Evolutionary conservation across 2,329 filamentous ascomycete species (phyloP), one percentile per base, ranked within the genome.

Genomic region (Diplodia seriata): DNA sequence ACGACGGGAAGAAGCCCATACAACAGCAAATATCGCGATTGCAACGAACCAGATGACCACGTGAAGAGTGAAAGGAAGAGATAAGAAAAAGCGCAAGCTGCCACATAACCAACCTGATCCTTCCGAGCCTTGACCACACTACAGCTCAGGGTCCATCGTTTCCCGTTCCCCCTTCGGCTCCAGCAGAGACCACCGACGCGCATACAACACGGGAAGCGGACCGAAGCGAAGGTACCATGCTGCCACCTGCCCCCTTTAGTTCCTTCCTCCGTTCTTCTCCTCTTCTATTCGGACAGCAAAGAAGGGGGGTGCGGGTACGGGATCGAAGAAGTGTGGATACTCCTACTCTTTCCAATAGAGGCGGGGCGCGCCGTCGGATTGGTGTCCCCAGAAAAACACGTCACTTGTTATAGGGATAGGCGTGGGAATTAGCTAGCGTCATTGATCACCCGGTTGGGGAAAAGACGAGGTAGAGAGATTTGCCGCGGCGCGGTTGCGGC

Each of bases 331-430:
- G 43, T n/a, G 43, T 47, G 43, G 43, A n/a, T 47, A 47, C 43
- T 7, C 18, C n/a, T 20, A 4, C 3, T 38, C 33, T 11, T n/a
- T 18, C 40, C 15, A n/a, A n/a, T 47, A 47, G 40, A 20, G 15
- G 7, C 33, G 40, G 15, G 40, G 40, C 40, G 40, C 15, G 26
- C 26, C 18, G 8, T 20, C 8, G 43, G 43, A n/a, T 47, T 47
- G 43, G 43, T 38, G n/a, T 47, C 43, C 8, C 43, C 43, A 47
- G 43, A 47, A 47, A 47, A 47, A 47, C 43, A 47, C 43, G 43
- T 47, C 7, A 47, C n/a, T 20, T 47, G 20, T 47, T 47, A 47
- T 47, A 47, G 43, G 43, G 43, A 47, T 47, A 47, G 18, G 43
- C 43, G 43, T n/a, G 11, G 43, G 43, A 47, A 20, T 20, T 12